These are phyloP conservation scores for Lagenidium giganteum DNA, from an alignment of 352 stramenopile genomes.

Conservation along the genomic window DNA sequence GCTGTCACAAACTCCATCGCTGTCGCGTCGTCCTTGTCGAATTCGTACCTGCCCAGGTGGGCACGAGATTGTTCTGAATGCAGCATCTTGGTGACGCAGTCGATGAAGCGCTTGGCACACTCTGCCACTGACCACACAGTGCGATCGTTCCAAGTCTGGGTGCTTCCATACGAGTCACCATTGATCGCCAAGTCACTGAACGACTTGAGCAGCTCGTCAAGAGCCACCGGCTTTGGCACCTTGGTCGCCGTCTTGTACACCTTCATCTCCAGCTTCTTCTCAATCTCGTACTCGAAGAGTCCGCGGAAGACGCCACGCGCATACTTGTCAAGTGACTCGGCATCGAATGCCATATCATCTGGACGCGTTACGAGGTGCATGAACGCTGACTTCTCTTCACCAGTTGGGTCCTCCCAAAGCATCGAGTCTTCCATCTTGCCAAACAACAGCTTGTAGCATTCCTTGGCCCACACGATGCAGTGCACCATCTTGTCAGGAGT, in stretches of 20 bases:
- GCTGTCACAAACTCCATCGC: constrained; percentile 98
- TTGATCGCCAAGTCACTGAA: neutral
- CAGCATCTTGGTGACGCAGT: constrained; percentile 61
- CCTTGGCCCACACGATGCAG: constrained; percentile 99
- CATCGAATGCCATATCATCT: constrained; percentile 33
- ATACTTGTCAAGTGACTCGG: constrained; percentile 50
- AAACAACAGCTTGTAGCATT: constrained; percentile 88
- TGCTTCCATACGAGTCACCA: constrained; percentile 10
- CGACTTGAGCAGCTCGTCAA: constrained; percentile 44
- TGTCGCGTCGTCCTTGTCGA: constrained; percentile 97
- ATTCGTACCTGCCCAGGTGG: constrained; percentile 81
- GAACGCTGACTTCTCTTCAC: constrained; percentile 82
- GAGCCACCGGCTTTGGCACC: constrained; percentile 71
- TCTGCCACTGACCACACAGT: constrained; percentile 87
- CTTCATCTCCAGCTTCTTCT: constrained; percentile 95
- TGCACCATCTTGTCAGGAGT: constrained; percentile 99
- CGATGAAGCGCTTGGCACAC: constrained; percentile 85
- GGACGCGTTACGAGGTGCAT: constrained; percentile 69
- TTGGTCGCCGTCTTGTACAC: constrained; percentile 95
- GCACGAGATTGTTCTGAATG: constrained; percentile 39
- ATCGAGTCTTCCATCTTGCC: constrained; percentile 89
- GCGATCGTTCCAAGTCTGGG: constrained; percentile 59
- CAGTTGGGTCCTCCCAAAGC: constrained; percentile 89
- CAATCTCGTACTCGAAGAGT: constrained; percentile 95
- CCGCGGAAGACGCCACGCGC: constrained; percentile 75